Conservation (phyloP, 805 yeast genomes). For the Spathaspora gorwiae region DNA sequence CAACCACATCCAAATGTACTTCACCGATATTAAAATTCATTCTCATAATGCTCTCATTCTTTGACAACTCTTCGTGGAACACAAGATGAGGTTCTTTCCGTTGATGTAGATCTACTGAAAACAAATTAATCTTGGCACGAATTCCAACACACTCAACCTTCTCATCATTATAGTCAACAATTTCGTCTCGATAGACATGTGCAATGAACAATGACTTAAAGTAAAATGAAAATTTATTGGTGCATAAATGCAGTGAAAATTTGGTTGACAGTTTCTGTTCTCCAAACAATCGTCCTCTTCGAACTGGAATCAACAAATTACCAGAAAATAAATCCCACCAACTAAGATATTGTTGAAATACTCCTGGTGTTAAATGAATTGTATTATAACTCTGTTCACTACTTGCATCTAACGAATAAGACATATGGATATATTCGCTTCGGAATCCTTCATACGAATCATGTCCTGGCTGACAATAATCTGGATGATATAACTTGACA, state of each 20-base stretch:
- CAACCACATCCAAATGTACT: slow-evolving; percentile 50
- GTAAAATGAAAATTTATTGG: slow-evolving; percentile 75
- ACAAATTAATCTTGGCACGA: slow-evolving; percentile 39
- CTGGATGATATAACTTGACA: slow-evolving; percentile 53
- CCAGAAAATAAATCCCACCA: slow-evolving; percentile 92
- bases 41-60: slow-evolving; percentile 45
- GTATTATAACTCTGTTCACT: slow-evolving; percentile 52
- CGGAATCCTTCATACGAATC: slow-evolving; percentile 41
- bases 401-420: slow-evolving; percentile 34
- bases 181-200: slow-evolving; percentile 56
- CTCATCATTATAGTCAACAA: slow-evolving; percentile 35
- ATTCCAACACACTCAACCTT: slow-evolving; percentile 63
- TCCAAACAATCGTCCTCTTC: slow-evolving; percentile 69
- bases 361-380: slow-evolving; percentile 69
- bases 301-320: slow-evolving; percentile 70
- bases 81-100: slow-evolving; percentile 32
- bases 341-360: slow-evolving; percentile 59
- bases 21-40: slow-evolving; percentile 68
- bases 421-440: slow-evolving; percentile 37
- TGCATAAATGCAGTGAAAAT: slow-evolving; percentile 68
- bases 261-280: slow-evolving; percentile 52
- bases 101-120: slow-evolving; percentile 39
- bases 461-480: slow-evolving; percentile 33
- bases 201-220: slow-evolving; percentile 70
- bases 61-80: slow-evolving; percentile 42